A percentile compares a stretch with the other conserved stretches of the same genome.
These are phyloP conservation scores for Argentina anserina DNA, from an alignment of 306 rosid genomes.

Conservation along the genomic window DNA sequence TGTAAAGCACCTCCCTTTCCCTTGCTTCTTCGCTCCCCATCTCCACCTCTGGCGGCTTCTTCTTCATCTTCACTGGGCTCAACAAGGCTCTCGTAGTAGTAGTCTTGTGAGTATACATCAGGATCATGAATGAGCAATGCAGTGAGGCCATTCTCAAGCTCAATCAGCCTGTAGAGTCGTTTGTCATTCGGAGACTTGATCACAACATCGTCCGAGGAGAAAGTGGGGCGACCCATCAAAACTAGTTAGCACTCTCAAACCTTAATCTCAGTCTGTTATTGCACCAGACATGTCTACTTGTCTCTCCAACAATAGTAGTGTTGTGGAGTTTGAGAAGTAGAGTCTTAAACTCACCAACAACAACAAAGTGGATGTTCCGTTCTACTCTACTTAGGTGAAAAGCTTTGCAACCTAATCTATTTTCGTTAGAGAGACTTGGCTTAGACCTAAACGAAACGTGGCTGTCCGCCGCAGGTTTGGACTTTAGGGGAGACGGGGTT, in stretches of 20 bases:
- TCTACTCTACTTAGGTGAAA: too few species aligned
- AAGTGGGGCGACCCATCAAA: neutral
- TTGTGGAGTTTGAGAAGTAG: neutral
- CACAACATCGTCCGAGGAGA: neutral
- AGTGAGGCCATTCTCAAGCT: conserved; percentile 7
- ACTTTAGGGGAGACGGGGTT: too few species aligned
- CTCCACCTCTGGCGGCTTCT: conserved; percentile 25
- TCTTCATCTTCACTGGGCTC: conserved; percentile 33
- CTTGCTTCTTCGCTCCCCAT: conserved; percentile 28
- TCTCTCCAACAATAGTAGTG: too few species aligned
- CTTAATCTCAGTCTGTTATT: too few species aligned
- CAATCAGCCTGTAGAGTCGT: neutral
- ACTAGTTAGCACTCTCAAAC: neutral
- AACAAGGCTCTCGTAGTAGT: neutral
- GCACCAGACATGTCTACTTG: too few species aligned
- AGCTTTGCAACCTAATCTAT: too few species aligned
- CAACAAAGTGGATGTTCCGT: too few species aligned
- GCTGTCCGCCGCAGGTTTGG: too few species aligned
- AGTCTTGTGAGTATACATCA: neutral
- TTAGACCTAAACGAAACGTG: neutral
- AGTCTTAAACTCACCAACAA: too few species aligned
- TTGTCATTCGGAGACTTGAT: conserved; percentile 1
- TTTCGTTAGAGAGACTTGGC: too few species aligned
- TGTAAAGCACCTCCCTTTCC: conserved; percentile 44
- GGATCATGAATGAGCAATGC: conserved; percentile 6